These are phyloP conservation scores for Begonia loranthoides DNA, from an alignment of 306 rosid species.

Conservation along the genomic window DNA sequence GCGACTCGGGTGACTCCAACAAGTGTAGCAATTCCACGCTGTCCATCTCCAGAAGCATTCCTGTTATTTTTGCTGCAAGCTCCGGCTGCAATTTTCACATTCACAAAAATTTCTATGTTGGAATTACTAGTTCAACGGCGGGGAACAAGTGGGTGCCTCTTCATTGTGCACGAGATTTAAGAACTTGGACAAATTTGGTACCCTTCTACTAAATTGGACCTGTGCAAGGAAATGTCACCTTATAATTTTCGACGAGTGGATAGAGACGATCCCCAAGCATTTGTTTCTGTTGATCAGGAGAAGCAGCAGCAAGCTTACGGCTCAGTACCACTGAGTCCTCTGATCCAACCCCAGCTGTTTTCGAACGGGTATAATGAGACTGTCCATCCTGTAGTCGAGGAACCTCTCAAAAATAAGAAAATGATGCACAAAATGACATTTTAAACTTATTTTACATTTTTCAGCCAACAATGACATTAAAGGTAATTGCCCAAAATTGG, in stretches of 20 bases:
- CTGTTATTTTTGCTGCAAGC: constrained; percentile 70
- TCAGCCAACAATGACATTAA: too few species aligned
- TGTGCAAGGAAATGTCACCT: constrained; percentile 16
- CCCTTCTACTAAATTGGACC: too few species aligned
- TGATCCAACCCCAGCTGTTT: constrained; percentile 27
- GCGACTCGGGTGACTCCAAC: constrained; percentile 68
- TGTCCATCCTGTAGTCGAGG: constrained; percentile 36
- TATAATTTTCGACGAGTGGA: constrained; percentile 44
- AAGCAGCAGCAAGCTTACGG: constrained; percentile 60
- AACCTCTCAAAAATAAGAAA: constrained; percentile 10
- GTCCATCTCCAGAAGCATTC: constrained; percentile 97
- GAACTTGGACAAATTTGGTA: too few species aligned
- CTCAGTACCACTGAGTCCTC: constrained; percentile 54
- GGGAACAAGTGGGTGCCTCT: too few species aligned
- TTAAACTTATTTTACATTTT: too few species aligned
- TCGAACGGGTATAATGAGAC: constrained; percentile 41
- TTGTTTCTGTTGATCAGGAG: constrained; percentile 69
- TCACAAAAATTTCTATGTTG: too few species aligned
- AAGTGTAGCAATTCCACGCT: constrained; percentile 61
- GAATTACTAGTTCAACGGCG: too few species aligned
- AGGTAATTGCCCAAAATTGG: too few species aligned
- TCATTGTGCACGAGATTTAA: too few species aligned
- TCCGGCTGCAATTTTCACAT: constrained; percentile 41
- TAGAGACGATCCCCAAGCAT: constrained; percentile 69
- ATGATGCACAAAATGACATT: not conserved